Percentiles rank a stretch among this genome's conserved stretches.
Evolutionary conservation across 2,329 filamentous ascomycete genomes (phyloP).

Genomic region (Raffaelea arxii): DNA sequence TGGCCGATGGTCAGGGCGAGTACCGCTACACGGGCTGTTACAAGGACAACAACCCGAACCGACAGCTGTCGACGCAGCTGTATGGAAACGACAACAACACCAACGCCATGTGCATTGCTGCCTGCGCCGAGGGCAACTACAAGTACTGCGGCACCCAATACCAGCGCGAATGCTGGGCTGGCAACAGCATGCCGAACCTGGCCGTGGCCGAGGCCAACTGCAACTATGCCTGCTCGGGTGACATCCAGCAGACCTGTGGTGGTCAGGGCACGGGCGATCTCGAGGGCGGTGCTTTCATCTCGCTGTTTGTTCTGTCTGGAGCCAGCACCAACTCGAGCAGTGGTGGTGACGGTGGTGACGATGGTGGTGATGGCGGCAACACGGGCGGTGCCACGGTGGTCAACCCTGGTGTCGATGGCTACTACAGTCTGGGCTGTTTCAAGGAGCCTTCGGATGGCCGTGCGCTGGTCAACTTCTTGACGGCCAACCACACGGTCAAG

Average conservation of each 20-base stretch:
- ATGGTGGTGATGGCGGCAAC: conserved; percentile 7
- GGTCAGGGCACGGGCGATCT: conserved; percentile 32
- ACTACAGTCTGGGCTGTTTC: conserved; percentile 25
- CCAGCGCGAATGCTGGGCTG: conserved; percentile 44
- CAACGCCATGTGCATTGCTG: conserved; percentile 32
- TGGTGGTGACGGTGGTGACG: conserved; percentile 3
- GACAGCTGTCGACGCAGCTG: conserved; percentile 35
- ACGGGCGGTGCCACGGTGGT: too few species aligned
- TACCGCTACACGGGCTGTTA: conserved; percentile 47
- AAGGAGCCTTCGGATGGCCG: conserved; percentile 15
- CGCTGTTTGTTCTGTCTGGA: conserved; percentile 32
- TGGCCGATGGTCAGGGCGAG: conserved; percentile 30
- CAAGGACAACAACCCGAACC: conserved; percentile 44
- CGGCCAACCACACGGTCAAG: conserved; percentile 15
- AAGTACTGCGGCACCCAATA: conserved; percentile 41
- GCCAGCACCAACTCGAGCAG: conserved; percentile 9
- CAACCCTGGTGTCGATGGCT: conserved; percentile 24
- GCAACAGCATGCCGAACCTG: conserved; percentile 32
- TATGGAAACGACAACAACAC: conserved; percentile 31
- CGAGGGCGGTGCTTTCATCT: conserved; percentile 32
- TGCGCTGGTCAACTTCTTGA: conserved; percentile 12
- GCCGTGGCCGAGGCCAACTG: conserved; percentile 37
- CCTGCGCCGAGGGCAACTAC: conserved; percentile 26
- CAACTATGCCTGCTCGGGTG: conserved; percentile 40
- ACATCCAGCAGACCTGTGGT: conserved; percentile 41